Evolutionary conservation across 2,329 filamentous ascomycete genomes (phyloP).

Genomic region (Colletotrichum paranaense): DNA sequence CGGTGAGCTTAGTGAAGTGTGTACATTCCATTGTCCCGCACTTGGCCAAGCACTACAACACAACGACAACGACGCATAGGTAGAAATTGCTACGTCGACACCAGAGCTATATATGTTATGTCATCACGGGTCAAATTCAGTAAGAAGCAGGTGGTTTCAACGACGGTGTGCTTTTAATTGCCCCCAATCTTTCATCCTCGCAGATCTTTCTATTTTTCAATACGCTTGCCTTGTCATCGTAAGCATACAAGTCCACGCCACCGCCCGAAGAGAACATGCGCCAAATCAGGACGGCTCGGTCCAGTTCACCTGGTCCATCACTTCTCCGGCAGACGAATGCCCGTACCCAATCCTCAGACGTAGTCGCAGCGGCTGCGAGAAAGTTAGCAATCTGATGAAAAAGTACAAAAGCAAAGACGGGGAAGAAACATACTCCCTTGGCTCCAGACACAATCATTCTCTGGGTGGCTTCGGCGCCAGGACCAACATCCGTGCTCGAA

Average conservation of each 20-base stretch:
- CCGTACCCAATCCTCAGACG: slow-evolving; percentile 86
- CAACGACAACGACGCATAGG: background rate
- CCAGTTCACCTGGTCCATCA: slow-evolving; percentile 97
- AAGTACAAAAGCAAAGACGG: slow-evolving; percentile 37
- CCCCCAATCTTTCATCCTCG: background rate
- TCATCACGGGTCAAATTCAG: background rate
- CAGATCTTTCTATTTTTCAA: slow-evolving; percentile 24
- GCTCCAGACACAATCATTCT: slow-evolving; percentile 88
- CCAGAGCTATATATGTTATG: background rate
- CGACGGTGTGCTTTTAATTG: background rate
- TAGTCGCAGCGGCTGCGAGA: slow-evolving; percentile 79
- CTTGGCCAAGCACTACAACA: background rate
- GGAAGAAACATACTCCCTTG: slow-evolving; percentile 80
- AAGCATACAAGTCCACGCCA: slow-evolving; percentile 12
- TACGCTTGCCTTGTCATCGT: slow-evolving; percentile 28
- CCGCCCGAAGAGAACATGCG: background rate
- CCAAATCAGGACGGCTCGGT: slow-evolving; percentile 73
- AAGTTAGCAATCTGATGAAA: slow-evolving; percentile 29
- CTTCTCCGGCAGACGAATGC: slow-evolving; percentile 74
- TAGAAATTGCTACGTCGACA: background rate
- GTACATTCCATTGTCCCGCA: background rate
- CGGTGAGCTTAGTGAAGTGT: background rate
- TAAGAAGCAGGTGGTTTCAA: background rate
- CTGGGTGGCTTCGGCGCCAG: slow-evolving; percentile 87
- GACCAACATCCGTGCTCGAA: slow-evolving; percentile 79